phyloP scores from a whole-genome alignment of 2,329 filamentous ascomycete genomes.

The Hirsutella thompsonii region DNA sequence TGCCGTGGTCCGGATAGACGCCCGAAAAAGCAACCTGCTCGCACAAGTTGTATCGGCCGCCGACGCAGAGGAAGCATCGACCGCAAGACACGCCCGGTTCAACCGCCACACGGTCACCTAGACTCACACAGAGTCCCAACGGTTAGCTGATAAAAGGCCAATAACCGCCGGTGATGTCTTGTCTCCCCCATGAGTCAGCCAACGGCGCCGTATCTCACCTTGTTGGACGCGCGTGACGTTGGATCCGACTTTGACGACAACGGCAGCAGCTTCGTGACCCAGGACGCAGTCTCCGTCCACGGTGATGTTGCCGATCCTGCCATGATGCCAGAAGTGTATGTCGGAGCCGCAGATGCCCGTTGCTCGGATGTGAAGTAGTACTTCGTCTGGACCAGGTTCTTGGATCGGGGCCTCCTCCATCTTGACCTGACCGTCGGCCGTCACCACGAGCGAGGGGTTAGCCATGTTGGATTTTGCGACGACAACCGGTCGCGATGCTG shows the following conservation, averaged over 20 bases:
- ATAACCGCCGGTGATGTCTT: too few species aligned
- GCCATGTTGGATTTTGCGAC: background rate
- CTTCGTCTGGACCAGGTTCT: constrained; percentile 36
- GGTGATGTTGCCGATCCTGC: constrained; percentile 48
- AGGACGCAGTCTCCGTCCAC: constrained; percentile 52
- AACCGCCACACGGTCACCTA: constrained; percentile 51
- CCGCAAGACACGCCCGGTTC: constrained; percentile 55
- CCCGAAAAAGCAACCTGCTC: constrained; percentile 48
- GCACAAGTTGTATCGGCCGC: constrained; percentile 52
- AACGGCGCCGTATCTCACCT: constrained; percentile 12
- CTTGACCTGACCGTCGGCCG: background rate
- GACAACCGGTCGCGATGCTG: background rate
- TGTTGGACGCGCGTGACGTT: constrained; percentile 38
- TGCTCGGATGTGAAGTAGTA: constrained; percentile 46
- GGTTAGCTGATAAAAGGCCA: background rate
- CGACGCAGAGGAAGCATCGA: constrained; percentile 43
- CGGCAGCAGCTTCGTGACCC: constrained; percentile 50
- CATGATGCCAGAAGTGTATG: constrained; percentile 55
- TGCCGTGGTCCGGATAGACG: constrained; percentile 47
- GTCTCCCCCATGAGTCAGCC: too few species aligned
- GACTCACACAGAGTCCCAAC: background rate
- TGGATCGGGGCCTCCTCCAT: background rate
- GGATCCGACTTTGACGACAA: constrained; percentile 43
- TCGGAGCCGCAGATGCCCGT: constrained; percentile 57
- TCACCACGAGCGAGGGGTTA: constrained; percentile 1